phyloP scores from a whole-genome alignment of 164 flowering plant genomes.

The Taxillus chinensis region DNA sequence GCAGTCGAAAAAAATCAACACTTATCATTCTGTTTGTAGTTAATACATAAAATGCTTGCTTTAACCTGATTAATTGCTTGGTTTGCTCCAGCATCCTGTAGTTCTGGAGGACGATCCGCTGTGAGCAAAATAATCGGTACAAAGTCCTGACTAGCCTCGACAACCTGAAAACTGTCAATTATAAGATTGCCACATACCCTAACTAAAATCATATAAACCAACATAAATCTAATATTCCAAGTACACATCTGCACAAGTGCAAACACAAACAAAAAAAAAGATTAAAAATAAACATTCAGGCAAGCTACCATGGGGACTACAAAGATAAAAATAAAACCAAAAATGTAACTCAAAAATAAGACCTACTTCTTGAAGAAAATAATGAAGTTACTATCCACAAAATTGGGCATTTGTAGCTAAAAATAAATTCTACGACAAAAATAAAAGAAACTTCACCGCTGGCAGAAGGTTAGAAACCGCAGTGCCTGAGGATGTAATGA shows the following conservation, averaged over 20 bases:
- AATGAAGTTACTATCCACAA: no score
- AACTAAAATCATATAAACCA: no score
- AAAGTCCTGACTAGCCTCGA: conserved; percentile 91
- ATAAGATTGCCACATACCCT: not conserved
- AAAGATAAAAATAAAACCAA: no score
- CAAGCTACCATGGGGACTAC: no score
- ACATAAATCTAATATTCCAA: no score
- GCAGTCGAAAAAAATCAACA: not conserved
- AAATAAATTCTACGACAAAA: not conserved
- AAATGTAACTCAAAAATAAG: no score
- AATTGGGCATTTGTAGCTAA: no score
- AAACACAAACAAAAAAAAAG: no score
- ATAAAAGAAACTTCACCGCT: conserved; percentile 54
- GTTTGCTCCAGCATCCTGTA: conserved; percentile 83
- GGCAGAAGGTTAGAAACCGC: conserved; percentile 98
- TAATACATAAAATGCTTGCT: not conserved
- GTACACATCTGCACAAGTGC: no score
- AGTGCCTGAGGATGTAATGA: conserved; percentile 94
- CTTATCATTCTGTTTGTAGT: not conserved
- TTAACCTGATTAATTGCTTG: conserved; percentile 91
- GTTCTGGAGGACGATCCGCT: conserved; percentile 98
- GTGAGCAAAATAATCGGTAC: conserved; percentile 78
- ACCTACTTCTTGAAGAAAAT: no score
- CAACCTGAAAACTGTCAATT: conserved; percentile 45
- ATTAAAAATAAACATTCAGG: no score